phyloP scores from a whole-genome alignment of 768 basidiomycete species.

The Termitomyces sp. region DNA sequence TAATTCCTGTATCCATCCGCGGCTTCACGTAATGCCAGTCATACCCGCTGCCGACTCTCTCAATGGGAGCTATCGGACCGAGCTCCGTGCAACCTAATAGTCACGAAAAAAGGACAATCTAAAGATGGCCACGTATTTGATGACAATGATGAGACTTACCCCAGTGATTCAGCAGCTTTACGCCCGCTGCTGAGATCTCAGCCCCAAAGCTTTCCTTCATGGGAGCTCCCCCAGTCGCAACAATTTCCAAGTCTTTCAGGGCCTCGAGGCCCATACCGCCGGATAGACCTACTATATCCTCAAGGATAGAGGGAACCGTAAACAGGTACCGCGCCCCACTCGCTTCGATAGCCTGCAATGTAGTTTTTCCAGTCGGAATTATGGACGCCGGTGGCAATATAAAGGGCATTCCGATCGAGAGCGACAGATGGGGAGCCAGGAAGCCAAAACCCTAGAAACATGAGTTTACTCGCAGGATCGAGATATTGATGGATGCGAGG shows the following conservation, averaged over 20 bases:
- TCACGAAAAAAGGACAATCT: neutral
- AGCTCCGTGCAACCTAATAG: slow-evolving; percentile 28
- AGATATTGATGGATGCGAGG: neutral
- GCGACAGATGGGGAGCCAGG: slow-evolving; percentile 26
- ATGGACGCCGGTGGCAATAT: slow-evolving; percentile 26
- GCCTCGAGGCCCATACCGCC: slow-evolving; percentile 21
- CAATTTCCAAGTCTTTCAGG: slow-evolving; percentile 24
- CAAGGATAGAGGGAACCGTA: slow-evolving; percentile 34
- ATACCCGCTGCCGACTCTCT: slow-evolving; percentile 22
- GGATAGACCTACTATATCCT: slow-evolving; percentile 25
- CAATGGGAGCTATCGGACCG: slow-evolving; percentile 30
- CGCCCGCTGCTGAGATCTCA: slow-evolving; percentile 23
- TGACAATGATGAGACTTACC: slow-evolving; percentile 17
- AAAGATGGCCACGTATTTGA: neutral
- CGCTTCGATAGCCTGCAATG: slow-evolving; percentile 16
- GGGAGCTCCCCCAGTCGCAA: slow-evolving; percentile 32
- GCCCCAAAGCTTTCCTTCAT: slow-evolving; percentile 29
- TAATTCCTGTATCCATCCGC: slow-evolving; percentile 25
- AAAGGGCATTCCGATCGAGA: slow-evolving; percentile 32
- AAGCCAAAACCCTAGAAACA: slow-evolving; percentile 29
- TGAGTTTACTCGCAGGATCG: neutral
- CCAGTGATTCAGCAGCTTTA: slow-evolving; percentile 35
- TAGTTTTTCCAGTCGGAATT: slow-evolving; percentile 29
- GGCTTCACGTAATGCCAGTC: slow-evolving; percentile 33
- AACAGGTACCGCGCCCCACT: slow-evolving; percentile 27